Percentiles rank a stretch among this genome's conserved stretches.
These are phyloP conservation scores for Phaeotremella skinneri DNA, from an alignment of 768 basidiomycete genomes.

Conservation along the genomic window DNA sequence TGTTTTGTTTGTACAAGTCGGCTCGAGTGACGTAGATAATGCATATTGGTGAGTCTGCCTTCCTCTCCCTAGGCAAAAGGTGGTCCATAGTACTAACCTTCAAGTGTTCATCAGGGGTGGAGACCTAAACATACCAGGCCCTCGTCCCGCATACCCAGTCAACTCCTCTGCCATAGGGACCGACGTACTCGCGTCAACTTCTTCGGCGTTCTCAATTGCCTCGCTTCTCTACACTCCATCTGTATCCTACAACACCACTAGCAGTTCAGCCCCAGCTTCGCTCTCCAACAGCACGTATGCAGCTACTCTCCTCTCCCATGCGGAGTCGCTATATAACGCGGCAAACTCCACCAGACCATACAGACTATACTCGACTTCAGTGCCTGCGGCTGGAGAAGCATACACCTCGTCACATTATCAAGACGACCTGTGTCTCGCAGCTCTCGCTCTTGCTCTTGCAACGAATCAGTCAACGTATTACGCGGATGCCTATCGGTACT, in stretches of 20 bases:
- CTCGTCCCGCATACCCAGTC: conserved; percentile 74
- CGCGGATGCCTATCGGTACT: conserved; percentile 64
- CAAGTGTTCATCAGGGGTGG: conserved; percentile 31
- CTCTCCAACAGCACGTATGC: conserved; percentile 74
- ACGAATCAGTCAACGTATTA: conserved; percentile 63
- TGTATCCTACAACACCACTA: conserved; percentile 58
- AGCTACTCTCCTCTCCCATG: conserved; percentile 67
- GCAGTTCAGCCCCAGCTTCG: conserved; percentile 55
- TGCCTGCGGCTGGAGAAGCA: conserved; percentile 62
- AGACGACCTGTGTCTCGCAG: conserved; percentile 60
- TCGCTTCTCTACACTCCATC: conserved; percentile 70
- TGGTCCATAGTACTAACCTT: no score
- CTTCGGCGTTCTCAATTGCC: conserved; percentile 84
- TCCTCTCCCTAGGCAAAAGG: no score
- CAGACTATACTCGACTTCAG: conserved; percentile 55
- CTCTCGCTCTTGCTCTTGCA: conserved; percentile 71
- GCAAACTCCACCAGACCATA: conserved; percentile 62
- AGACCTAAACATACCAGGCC: conserved; percentile 69
- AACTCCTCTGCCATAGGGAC: conserved; percentile 79
- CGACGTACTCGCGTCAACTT: conserved; percentile 77
- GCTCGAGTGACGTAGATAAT: conserved; percentile 64
- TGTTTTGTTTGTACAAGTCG: conserved; percentile 75
- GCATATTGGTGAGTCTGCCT: conserved; percentile 84
- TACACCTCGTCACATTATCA: conserved; percentile 61
- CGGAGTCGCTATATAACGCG: conserved; percentile 69